Evolutionary conservation across 2,329 filamentous ascomycete genomes (phyloP).

Genomic region (Chalara sp.): DNA sequence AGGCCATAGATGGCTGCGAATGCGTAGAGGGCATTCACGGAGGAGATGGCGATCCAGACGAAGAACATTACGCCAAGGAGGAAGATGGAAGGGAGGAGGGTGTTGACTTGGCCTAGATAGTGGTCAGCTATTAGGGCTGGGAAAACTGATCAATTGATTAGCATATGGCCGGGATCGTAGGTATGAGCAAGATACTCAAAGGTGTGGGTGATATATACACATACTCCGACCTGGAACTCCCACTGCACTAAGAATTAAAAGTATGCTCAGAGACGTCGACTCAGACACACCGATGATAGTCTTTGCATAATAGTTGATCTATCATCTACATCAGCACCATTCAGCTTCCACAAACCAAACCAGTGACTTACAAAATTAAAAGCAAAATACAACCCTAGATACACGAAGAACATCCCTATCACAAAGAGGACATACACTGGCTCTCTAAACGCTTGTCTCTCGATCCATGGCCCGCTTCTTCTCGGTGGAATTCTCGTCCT

Average conservation of each 20-base stretch:
- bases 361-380: conserved; percentile 24
- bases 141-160: conserved; percentile 23
- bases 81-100: conserved; percentile 38
- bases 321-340: background rate
- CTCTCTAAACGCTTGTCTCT: background rate
- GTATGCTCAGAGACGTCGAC: conserved; percentile 36
- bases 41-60: conserved; percentile 40
- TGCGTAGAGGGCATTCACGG: conserved; percentile 34
- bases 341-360: conserved; percentile 3
- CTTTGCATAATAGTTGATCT: conserved; percentile 30
- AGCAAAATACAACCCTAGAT: background rate
- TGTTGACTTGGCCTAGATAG: conserved; percentile 42
- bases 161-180: too few relatives aligned
- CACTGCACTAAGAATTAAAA: conserved; percentile 46
- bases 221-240: conserved; percentile 36
- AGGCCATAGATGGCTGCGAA: conserved; percentile 45
- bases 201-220: too few relatives aligned
- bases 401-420: background rate
- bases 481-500: background rate
- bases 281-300: conserved; percentile 29
- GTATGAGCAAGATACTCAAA: too few relatives aligned
- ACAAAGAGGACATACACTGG: background rate
- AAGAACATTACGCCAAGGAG: conserved; percentile 28
- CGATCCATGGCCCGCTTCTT: background rate
- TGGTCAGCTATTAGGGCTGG: conserved; percentile 37